phyloP scores from a whole-genome alignment of 2,329 filamentous ascomycete species.

The Ophiostoma quercus region DNA sequence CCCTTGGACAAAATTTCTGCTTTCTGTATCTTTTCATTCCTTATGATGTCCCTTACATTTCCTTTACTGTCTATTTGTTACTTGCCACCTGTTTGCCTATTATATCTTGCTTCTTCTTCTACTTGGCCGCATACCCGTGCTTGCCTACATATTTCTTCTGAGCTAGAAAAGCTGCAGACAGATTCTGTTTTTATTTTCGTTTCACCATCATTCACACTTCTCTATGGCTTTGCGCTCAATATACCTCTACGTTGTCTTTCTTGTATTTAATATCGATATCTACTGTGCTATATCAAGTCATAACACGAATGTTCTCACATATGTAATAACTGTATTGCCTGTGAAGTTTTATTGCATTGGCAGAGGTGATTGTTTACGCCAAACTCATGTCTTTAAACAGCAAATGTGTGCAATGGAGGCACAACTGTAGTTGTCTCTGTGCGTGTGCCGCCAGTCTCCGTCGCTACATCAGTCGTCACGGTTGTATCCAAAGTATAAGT shows the following conservation, averaged over 20 bases:
- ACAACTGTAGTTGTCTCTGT: slow-evolving; percentile 1
- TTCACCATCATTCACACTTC: neutral
- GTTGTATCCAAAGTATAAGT: neutral
- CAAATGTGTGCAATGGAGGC: neutral
- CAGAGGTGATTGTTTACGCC: neutral
- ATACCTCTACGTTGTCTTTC: slow-evolving; percentile 12
- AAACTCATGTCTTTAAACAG: neutral
- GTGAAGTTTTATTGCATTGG: neutral
- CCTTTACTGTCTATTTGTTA: neutral
- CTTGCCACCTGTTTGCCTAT: neutral
- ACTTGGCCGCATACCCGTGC: neutral
- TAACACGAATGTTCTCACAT: neutral
- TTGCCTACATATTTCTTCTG: neutral
- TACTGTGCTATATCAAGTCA: neutral
- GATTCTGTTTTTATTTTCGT: neutral
- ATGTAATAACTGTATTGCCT: neutral
- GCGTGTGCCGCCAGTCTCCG: slow-evolving; percentile 13
- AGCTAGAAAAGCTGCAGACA: neutral
- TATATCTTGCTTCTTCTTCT: neutral
- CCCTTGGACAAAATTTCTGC: neutral
- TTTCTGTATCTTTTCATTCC: neutral
- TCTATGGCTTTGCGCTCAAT: slow-evolving; percentile 11
- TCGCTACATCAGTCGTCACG: neutral
- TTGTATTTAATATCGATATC: neutral
- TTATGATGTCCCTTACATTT: neutral